A percentile compares a stretch with the other conserved stretches of the same genome.
Evolutionary conservation across 192 early-diverging fungal species (phyloP).

Genomic region (Coemansia furcata): DNA sequence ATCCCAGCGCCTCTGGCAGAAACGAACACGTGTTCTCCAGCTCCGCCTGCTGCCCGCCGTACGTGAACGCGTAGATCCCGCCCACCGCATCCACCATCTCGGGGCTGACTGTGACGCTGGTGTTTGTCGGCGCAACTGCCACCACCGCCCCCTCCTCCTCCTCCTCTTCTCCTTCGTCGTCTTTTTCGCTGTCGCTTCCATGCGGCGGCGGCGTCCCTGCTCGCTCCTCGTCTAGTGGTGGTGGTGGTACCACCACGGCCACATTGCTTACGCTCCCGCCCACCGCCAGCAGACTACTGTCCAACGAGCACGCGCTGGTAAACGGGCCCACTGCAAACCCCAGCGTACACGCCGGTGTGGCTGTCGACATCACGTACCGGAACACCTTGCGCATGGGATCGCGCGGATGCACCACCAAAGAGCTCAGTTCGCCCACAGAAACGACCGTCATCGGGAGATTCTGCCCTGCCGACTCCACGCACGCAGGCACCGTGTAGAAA

Average conservation of each 20-base stretch:
- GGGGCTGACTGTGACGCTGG: constrained; percentile 13
- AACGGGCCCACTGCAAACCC: constrained; percentile 74
- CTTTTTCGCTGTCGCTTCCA: not conserved
- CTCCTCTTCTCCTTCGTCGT: not conserved
- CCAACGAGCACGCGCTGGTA: constrained; percentile 39
- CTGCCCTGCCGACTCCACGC: constrained; percentile 4
- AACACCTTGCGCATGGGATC: constrained; percentile 61
- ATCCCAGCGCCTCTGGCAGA: constrained; percentile 63
- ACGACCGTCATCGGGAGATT: constrained; percentile 43
- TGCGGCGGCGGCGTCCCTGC: not conserved
- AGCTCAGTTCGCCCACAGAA: constrained; percentile 68
- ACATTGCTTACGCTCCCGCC: not conserved
- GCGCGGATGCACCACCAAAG: constrained; percentile 62
- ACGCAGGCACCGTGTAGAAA: constrained; percentile 64
- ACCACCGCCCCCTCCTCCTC: not conserved
- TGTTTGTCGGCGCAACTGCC: not conserved
- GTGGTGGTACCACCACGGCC: not conserved
- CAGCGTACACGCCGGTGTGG: constrained; percentile 68
- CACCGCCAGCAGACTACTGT: constrained; percentile 17
- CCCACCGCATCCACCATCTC: constrained; percentile 46
- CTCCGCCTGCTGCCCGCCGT: constrained; percentile 61
- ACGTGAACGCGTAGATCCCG: constrained; percentile 71
- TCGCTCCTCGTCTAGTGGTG: not conserved
- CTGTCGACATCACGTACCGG: constrained; percentile 65
- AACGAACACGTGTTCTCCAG: constrained; percentile 65